Evolutionary conservation across 257 asterid genomes (phyloP), one percentile per base, ranked within the genome.

Genomic region (Nicotiana benthamiana): DNA sequence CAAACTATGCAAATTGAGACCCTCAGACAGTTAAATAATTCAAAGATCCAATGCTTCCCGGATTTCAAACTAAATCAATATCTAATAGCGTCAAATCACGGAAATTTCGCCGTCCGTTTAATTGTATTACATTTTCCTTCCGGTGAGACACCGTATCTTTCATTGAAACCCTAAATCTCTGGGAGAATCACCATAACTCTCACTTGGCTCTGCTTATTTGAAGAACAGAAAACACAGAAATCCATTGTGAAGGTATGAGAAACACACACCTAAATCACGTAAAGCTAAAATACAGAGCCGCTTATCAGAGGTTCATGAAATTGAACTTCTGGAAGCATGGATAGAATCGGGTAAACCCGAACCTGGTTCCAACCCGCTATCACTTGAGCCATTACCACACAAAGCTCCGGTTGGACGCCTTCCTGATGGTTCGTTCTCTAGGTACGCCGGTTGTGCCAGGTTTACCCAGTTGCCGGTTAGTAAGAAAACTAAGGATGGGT

Each of bases 401-500:
- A 87, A 96, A 28, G 83, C 92, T 56, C 93, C 86, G 1, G 79
- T 90, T 53, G 97, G 97, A 3, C 88, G 74, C 8, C 90, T 90
- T 0, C 86, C 90, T 0, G 90, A 90, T 57, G 93, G 93, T 32
- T 85, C 95, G 9, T 94, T 90, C 79, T 94, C 98, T 1, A 84
- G 84, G 7, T 96, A 91, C 77, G 4, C 32, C 3, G 97, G 97
- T 3, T 92, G 94, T 54, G 83, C 79, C 8, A 93, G 87, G 51
- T 96, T 96, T 83, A 80, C 59, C 64, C 98, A 94, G 15, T 79
- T 92, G 82, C 97, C 97, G 7, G 54, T 94, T 43, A 94, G 98
- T 16, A 90, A 92, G 92, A 92, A 82, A 82, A 96, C 99, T 22
- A 93, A 90, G 79, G 94, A 92, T 82, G 99, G 97, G 12, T 84